Conservation (phyloP, 78 protist genomes). For the Mantamonas sphyraenae region DNA sequence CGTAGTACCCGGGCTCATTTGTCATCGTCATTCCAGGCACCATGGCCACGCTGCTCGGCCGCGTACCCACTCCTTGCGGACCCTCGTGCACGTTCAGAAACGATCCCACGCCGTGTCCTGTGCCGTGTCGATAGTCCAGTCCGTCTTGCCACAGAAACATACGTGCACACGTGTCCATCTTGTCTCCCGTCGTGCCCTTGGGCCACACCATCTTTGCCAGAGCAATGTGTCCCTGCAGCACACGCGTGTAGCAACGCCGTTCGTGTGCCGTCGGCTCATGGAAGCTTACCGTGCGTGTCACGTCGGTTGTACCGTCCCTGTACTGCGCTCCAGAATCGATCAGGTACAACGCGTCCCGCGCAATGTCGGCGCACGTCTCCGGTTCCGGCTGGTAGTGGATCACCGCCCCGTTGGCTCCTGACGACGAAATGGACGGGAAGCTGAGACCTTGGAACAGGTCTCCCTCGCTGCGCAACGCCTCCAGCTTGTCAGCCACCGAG, state of each 20-base stretch:
- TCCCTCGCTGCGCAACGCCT: background rate
- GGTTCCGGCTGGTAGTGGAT: conserved; percentile 70
- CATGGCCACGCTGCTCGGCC: background rate
- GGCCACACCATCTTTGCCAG: conserved; percentile 69
- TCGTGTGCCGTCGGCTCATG: conserved; percentile 63
- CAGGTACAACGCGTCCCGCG: conserved; percentile 30
- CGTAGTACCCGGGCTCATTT: conserved; percentile 83
- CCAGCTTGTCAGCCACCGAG: conserved; percentile 1
- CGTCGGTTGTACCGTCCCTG: conserved; percentile 89
- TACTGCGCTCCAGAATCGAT: conserved; percentile 88
- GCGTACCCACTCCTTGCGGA: background rate
- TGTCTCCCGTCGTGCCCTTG: conserved; percentile 35
- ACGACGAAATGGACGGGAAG: conserved; percentile 38
- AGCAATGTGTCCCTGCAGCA: conserved; percentile 65
- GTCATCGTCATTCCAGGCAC: conserved; percentile 55
- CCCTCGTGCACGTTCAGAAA: conserved; percentile 91
- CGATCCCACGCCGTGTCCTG: conserved; percentile 96
- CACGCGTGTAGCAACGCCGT: conserved; percentile 3
- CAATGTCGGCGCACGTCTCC: conserved; percentile 22
- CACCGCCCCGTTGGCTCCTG: conserved; percentile 80
- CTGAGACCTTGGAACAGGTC: background rate
- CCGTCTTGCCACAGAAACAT: conserved; percentile 67
- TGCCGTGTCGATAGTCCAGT: conserved; percentile 84
- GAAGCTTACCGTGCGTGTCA: conserved; percentile 84
- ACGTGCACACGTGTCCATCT: background rate